A percentile compares a stretch with the other conserved stretches of the same genome.
Evolutionary conservation across 129 eudicot genomes (phyloP).

Genomic region (Pittosporum tobira): DNA sequence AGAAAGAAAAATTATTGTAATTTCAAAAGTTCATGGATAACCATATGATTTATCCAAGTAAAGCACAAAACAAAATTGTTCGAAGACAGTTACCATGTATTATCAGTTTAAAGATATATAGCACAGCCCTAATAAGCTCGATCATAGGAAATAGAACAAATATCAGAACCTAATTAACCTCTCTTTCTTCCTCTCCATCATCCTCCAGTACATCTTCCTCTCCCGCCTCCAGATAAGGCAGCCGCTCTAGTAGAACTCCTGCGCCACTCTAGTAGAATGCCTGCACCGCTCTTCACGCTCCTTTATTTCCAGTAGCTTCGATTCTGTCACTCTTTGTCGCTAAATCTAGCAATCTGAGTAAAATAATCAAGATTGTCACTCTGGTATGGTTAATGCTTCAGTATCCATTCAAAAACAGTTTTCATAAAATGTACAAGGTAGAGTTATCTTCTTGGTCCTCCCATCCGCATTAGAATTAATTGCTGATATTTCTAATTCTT

Average conservation of each 20-base stretch:
- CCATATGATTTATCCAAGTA: too few relatives aligned
- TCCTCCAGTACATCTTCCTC: slow-evolving; percentile 74
- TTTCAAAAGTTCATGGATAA: background rate
- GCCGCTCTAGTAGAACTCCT: slow-evolving; percentile 89
- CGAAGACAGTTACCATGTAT: too few relatives aligned
- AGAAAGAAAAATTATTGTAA: background rate
- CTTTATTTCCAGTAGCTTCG: slow-evolving; percentile 67
- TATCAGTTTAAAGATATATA: too few relatives aligned
- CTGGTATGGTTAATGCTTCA: background rate
- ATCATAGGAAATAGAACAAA: background rate
- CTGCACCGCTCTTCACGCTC: slow-evolving; percentile 90
- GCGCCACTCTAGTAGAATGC: too few relatives aligned
- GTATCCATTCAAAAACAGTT: background rate
- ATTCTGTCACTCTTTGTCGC: slow-evolving; percentile 85
- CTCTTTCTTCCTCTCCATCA: slow-evolving; percentile 96
- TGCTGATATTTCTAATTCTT: slow-evolving; percentile 47
- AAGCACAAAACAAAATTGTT: slow-evolving; percentile 7
- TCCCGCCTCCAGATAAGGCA: slow-evolving; percentile 61
- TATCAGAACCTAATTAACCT: slow-evolving; percentile 44
- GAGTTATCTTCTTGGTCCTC: slow-evolving; percentile 77
- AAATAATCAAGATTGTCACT: slow-evolving; percentile 4
- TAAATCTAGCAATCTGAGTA: slow-evolving; percentile 79
- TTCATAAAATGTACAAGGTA: background rate
- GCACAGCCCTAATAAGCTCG: too few relatives aligned
- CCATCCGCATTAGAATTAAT: slow-evolving; percentile 41